Conservation (phyloP, 2,329 filamentous ascomycete species). For the Hypoxylon sp. region DNA sequence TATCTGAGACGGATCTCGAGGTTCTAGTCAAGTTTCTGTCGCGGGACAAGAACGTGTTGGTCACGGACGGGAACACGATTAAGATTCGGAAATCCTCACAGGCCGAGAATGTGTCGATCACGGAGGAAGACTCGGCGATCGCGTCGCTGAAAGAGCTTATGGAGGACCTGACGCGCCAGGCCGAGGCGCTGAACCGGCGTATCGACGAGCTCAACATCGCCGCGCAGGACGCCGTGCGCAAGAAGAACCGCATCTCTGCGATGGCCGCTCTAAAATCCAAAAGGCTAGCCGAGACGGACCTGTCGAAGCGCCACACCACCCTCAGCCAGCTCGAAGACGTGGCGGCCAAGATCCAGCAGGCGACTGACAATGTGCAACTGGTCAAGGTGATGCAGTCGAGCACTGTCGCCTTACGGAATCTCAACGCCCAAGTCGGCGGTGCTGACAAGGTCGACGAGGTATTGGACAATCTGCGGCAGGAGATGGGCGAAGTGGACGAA, state of each 20-base stretch:
- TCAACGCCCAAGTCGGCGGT: slow-evolving; percentile 82
- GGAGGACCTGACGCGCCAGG: slow-evolving; percentile 75
- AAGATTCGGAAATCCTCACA: slow-evolving; percentile 69
- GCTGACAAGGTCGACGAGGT: slow-evolving; percentile 77
- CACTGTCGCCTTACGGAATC: slow-evolving; percentile 71
- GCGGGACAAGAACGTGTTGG: slow-evolving; percentile 68
- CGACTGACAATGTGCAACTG: slow-evolving; percentile 82
- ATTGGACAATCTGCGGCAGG: slow-evolving; percentile 76
- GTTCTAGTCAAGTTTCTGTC: slow-evolving; percentile 74
- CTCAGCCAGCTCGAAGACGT: slow-evolving; percentile 85
- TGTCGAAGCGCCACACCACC: slow-evolving; percentile 75
- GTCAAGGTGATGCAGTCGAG: slow-evolving; percentile 84
- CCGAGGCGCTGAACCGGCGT: slow-evolving; percentile 70
- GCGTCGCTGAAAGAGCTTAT: slow-evolving; percentile 84
- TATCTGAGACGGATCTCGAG: slow-evolving; percentile 72
- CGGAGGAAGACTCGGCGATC: slow-evolving; percentile 80
- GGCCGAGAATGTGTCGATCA: slow-evolving; percentile 61
- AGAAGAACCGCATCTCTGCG: slow-evolving; percentile 78
- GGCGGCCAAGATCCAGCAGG: slow-evolving; percentile 83
- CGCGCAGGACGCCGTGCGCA: slow-evolving; percentile 74
- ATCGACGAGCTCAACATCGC: slow-evolving; percentile 69
- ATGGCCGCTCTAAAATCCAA: slow-evolving; percentile 81
- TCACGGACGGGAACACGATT: slow-evolving; percentile 72
- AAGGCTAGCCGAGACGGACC: slow-evolving; percentile 78
- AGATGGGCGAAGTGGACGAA: slow-evolving; percentile 85